Conservation (phyloP, 805 yeast species). For the Wickerhamiella galacta region DNA sequence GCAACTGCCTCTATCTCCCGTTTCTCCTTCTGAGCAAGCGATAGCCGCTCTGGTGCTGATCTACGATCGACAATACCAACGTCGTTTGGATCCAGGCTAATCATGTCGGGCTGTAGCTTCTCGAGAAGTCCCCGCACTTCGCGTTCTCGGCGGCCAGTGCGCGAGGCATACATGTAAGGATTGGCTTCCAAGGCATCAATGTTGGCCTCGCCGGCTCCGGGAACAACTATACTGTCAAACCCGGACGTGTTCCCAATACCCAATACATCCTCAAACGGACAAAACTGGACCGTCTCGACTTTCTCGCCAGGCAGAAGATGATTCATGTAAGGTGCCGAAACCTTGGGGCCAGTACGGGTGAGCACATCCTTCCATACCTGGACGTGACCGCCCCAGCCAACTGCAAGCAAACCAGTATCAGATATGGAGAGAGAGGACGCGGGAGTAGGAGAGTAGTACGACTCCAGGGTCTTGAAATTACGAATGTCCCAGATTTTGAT, state of each 20-base stretch:
- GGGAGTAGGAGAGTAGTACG: slow-evolving; percentile 68
- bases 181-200: slow-evolving; percentile 85
- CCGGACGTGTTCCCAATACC: slow-evolving; percentile 76
- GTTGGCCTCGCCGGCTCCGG: slow-evolving; percentile 97
- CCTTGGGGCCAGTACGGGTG: slow-evolving; percentile 33
- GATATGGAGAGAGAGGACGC: slow-evolving; percentile 66
- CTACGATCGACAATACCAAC: slow-evolving; percentile 73
- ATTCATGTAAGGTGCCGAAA: slow-evolving; percentile 78
- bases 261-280: slow-evolving; percentile 92
- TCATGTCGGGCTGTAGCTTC: slow-evolving; percentile 84
- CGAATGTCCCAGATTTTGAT: slow-evolving; percentile 90
- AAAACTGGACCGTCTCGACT: slow-evolving; percentile 50
- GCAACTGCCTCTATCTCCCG: slow-evolving; percentile 26
- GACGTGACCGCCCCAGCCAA: slow-evolving; percentile 93
- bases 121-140: slow-evolving; percentile 77
- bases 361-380: slow-evolving; percentile 85
- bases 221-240: slow-evolving; percentile 69
- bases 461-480: slow-evolving; percentile 56
- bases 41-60: slow-evolving; percentile 45
- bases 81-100: slow-evolving; percentile 71
- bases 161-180: slow-evolving; percentile 83
- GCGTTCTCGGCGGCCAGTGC: slow-evolving; percentile 81
- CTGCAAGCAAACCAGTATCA: slow-evolving; percentile 71
- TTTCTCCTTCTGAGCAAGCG: slow-evolving; percentile 31
- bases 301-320: slow-evolving; percentile 69